Evolutionary conservation across 2,329 filamentous ascomycete genomes (phyloP), one percentile per base, ranked within the genome.

Genomic region (Fonsecaea multimorphosa): DNA sequence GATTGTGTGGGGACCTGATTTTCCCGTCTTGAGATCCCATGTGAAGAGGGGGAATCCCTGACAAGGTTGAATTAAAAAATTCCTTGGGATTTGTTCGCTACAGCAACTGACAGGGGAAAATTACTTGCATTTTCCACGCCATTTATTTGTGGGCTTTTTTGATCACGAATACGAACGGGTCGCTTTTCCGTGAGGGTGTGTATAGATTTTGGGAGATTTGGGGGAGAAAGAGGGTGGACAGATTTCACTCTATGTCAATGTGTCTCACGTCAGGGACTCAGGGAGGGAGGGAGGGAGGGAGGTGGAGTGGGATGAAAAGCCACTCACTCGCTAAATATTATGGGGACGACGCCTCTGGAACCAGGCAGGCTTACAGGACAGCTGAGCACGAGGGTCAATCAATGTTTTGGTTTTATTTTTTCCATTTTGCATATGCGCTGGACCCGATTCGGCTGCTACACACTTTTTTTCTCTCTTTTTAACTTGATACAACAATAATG

Each of bases 211-310:
- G 19, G n/a, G 27, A 44, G 24, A 44, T 19, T 11, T 7, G 9
- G 38, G n/a, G n/a, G n/a, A n/a, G 38, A 11, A 40, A 34, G 32
- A 34, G 2, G 11, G 38, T 40, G 38, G 38, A 40, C 38, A 40
- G 14, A 2, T 8, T n/a, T n/a, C 7, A 5, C 24, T 27, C 12
- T n/a, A 29, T 51, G 49, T 60, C n/a, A 24, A 31, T 51, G 38
- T 51, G 38, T 36, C 58, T 52, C 44, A 60, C 58, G 58, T 60
- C 58, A 19, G 57, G 57, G 44, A n/a, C n/a, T n/a, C n/a, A 59
- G 34, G 57, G 29, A 34, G 14, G 27, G 40, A 46, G 16, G 14
- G 56, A 19, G 57, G 57, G 44, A 4, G 29, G 29, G 29, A 31
- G 29, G 29, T 31, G 29, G n/a, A n/a, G n/a, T n/a, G 29, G 29